These are phyloP conservation scores for Evernia prunastri DNA, from an alignment of 495 filamentous ascomycete species.

Conservation along the genomic window DNA sequence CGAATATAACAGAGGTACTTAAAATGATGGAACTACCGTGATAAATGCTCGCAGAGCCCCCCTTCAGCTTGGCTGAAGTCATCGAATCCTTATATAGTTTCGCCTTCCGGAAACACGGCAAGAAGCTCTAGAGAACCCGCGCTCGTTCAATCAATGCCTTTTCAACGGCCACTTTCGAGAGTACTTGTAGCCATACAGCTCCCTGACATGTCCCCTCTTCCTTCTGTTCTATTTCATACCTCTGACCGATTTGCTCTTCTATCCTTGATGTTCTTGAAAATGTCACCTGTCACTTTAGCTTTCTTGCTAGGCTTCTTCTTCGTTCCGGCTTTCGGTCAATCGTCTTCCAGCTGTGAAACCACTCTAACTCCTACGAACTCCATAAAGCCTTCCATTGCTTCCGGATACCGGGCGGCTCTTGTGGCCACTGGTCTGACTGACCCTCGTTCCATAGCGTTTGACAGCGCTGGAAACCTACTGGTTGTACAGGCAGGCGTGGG, in stretches of 20 bases:
- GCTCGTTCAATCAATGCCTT: background rate
- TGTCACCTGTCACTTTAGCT: conserved; percentile 10
- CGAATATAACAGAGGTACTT: too few relatives aligned
- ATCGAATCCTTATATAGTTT: background rate
- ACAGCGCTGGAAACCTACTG: conserved; percentile 52
- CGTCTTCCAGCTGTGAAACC: conserved; percentile 23
- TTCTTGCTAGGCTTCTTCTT: conserved; percentile 6
- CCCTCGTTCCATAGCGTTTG: conserved; percentile 57
- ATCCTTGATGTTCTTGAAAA: background rate
- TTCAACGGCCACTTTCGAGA: background rate
- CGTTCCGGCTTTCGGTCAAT: conserved; percentile 10
- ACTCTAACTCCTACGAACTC: conserved; percentile 27
- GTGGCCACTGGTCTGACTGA: conserved; percentile 45
- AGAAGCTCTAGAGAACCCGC: background rate
- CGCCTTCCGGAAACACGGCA: conserved; percentile 5
- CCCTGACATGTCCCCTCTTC: background rate
- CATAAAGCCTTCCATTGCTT: conserved; percentile 43
- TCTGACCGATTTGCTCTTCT: background rate
- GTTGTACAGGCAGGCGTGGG: conserved; percentile 51
- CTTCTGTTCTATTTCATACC: background rate
- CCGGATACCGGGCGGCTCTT: conserved; percentile 52
- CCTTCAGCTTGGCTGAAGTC: conserved; percentile 1
- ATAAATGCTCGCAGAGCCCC: background rate
- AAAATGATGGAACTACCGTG: too few relatives aligned
- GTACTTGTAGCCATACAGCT: background rate